Conservation (phyloP, 2,329 filamentous ascomycete species). For the Claviceps purpurea region DNA sequence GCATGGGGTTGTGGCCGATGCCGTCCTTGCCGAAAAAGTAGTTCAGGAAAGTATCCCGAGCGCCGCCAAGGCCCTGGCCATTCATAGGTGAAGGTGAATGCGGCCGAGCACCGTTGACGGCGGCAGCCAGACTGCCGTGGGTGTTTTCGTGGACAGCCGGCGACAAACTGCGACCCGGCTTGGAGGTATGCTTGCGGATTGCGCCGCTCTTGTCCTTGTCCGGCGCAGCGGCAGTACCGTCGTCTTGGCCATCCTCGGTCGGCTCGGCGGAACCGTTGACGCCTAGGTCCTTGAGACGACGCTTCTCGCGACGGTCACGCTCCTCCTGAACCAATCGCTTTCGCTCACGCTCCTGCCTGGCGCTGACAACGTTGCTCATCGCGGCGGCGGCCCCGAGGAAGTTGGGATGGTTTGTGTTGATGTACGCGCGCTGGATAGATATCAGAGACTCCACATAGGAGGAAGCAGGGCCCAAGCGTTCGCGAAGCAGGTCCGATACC, state of each 20-base stretch:
- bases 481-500: conserved; percentile 86
- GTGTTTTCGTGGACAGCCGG: conserved; percentile 63
- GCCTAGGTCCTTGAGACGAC: conserved; percentile 70
- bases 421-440: conserved; percentile 93
- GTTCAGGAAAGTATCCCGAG: conserved; percentile 86
- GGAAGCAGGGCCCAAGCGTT: conserved; percentile 80
- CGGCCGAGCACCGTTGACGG: conserved; percentile 46
- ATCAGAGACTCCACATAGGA: conserved; percentile 93
- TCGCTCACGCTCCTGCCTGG: conserved; percentile 87
- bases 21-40: conserved; percentile 99
- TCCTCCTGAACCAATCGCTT: conserved; percentile 70
- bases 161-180: conserved; percentile 62
- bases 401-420: conserved; percentile 98
- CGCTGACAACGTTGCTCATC: conserved; percentile 92
- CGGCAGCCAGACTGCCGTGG: conserved; percentile 43
- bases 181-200: conserved; percentile 17
- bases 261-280: conserved; percentile 60
- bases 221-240: conserved; percentile 21
- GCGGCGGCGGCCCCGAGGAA: conserved; percentile 93
- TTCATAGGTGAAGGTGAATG: conserved; percentile 40
- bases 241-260: conserved; percentile 52
- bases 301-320: conserved; percentile 69
- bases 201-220: conserved; percentile 35
- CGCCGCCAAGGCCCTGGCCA: conserved; percentile 43
- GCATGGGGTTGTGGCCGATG: conserved; percentile 25